phyloP scores from a whole-genome alignment of 805 yeast species.

The Maudiozyma saulgeensis region DNA sequence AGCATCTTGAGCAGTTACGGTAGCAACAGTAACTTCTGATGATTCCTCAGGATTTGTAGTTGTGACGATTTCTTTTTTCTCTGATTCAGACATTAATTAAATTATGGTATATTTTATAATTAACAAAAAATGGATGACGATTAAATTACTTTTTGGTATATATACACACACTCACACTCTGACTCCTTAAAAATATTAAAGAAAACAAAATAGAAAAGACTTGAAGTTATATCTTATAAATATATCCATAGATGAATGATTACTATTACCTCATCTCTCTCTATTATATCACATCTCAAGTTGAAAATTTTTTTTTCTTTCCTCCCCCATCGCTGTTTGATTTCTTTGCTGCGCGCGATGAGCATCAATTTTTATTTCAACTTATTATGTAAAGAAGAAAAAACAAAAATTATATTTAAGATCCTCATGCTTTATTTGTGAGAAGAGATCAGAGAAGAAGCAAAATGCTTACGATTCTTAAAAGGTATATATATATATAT shows the following conservation, averaged over 20 bases:
- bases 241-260: background rate
- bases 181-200: too few relatives aligned
- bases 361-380: background rate
- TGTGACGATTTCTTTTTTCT: background rate
- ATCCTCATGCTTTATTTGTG: background rate
- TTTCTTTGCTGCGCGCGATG: background rate
- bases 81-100: background rate
- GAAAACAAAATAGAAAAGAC: too few relatives aligned
- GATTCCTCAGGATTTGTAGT: background rate
- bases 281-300: too few relatives aligned
- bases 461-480: background rate
- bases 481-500: background rate
- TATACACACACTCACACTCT: background rate
- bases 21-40: too few relatives aligned
- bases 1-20: background rate
- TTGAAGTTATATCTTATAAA: too few relatives aligned
- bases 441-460: background rate
- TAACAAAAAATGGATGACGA: background rate
- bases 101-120: too few relatives aligned
- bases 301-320: too few relatives aligned
- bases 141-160: background rate
- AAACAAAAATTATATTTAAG: too few relatives aligned
- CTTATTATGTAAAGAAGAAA: too few relatives aligned
- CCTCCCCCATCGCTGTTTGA: background rate
- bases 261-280: background rate